Evolutionary conservation across 352 stramenopile genomes (phyloP).

Genomic region (Lagenidium giganteum): DNA sequence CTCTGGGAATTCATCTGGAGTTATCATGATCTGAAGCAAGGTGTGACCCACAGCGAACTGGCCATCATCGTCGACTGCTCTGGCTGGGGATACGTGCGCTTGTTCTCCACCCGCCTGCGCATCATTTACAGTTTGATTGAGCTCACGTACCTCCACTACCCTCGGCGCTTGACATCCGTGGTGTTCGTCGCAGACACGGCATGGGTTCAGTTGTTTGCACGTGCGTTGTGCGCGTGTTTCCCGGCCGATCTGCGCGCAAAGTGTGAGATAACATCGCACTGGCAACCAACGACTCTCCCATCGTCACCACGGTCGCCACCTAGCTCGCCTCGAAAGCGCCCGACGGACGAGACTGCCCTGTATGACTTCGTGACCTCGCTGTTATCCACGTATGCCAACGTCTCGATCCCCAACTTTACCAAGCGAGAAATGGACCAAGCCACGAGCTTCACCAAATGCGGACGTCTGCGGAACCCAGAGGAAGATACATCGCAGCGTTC

Average conservation of each 20-base stretch:
- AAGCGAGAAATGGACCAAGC: constrained; percentile 27
- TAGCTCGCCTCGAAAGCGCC: too few relatives aligned
- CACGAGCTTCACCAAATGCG: constrained; percentile 20
- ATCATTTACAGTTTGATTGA: constrained; percentile 20
- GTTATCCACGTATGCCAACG: constrained; percentile 21
- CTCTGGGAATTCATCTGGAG: constrained; percentile 49
- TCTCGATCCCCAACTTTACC: constrained; percentile 27
- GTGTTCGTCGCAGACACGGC: constrained; percentile 11
- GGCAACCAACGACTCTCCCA: too few relatives aligned
- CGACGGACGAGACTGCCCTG: constrained; percentile 20
- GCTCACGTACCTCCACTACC: constrained; percentile 22
- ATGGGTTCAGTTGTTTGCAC: constrained; percentile 4
- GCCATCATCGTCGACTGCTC: constrained; percentile 25
- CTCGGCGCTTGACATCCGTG: constrained; percentile 17
- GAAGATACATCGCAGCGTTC: neutral
- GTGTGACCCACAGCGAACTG: constrained; percentile 21
- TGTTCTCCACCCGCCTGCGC: constrained; percentile 19
- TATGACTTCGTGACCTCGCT: constrained; percentile 22
- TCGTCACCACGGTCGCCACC: too few relatives aligned
- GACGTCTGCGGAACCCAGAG: constrained; percentile 9
- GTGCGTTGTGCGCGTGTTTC: constrained; percentile 10
- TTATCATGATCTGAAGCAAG: constrained; percentile 27
- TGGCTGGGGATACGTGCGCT: constrained; percentile 19
- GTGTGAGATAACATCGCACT: constrained; percentile 1
- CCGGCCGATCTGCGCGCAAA: constrained; percentile 7